phyloP scores from a whole-genome alignment of 1,284 basidiomycete species.

The Fomitopsis schrenkii region DNA sequence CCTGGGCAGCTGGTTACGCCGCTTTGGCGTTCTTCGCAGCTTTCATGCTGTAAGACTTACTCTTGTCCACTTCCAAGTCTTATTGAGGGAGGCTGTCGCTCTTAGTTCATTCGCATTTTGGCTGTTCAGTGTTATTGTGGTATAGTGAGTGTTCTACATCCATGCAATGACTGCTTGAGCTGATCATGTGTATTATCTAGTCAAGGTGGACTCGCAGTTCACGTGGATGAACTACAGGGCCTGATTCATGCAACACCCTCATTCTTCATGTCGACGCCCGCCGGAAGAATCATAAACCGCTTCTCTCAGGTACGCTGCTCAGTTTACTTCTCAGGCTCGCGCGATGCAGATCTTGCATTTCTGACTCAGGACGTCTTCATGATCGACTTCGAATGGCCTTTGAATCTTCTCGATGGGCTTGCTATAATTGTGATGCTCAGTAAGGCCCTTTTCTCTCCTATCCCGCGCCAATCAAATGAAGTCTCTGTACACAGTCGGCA shows the following conservation, averaged over 20 bases:
- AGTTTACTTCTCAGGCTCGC: neutral
- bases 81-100: neutral
- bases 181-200: neutral
- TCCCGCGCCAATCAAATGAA: neutral
- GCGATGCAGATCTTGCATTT: neutral
- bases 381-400: neutral
- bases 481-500: neutral
- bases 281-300: neutral
- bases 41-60: neutral
- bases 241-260: neutral
- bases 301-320: neutral
- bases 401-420: neutral
- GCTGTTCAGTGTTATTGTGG: neutral
- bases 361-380: neutral
- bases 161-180: no score
- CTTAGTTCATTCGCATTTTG: neutral
- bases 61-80: neutral
- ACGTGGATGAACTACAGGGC: neutral
- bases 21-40: neutral
- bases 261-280: neutral
- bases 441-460: neutral
- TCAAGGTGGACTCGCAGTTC: neutral
- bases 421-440: neutral
- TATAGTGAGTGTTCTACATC: neutral
- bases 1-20: neutral